Evolutionary conservation across 192 early-diverging fungal genomes (phyloP), one percentile per base, ranked within the genome.

Genomic region (Umbelopsis sp.): DNA sequence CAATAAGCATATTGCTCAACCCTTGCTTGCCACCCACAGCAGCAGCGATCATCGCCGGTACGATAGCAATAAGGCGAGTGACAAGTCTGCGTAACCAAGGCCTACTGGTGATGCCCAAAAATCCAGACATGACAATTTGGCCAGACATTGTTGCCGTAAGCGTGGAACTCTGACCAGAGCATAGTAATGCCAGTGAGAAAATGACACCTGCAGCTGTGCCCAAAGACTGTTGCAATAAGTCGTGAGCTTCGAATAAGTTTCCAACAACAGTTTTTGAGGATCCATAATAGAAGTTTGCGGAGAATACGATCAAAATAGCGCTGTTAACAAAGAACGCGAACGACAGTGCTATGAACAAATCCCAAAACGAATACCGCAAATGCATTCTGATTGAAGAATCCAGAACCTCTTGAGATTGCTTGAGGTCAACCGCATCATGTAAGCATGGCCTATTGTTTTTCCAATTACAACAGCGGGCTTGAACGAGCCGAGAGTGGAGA

Each of bases 81-180:
- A 91, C 36, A n/a, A 94, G 74, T 36, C 92, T 74, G 26, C 92
- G 85, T 1, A 89, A 59, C 89, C 90, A 92, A 2, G 94, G 89
- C 3, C 81, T 81, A 11, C 87, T 56, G 45, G 84, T 77, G 45
- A 80, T 69, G 14, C 86, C 90, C 65, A 94, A 75, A 72, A 94
- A 95, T 3, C 92, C 92, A 32, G 87, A 85, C 90, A 94, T 94
- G 31, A 93, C 84, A 52, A 94, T 89, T 76, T 94, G 92, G 21
- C 93, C 94, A 9, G 93, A 93, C 74, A 95, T 76, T n/a, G 94
- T 95, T 0, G 91, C 94, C 1, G 94, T 94, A 31, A 95, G 81
- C 10, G 93, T 92, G 9, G 88, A 89, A 17, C 80, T 85, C 76
- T 94, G 92, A 22, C 94, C 94, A 16, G 92, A 83, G 73, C 87